Evolutionary conservation across 257 asterid genomes (phyloP).

Genomic region (Anisodus acutangulus): DNA sequence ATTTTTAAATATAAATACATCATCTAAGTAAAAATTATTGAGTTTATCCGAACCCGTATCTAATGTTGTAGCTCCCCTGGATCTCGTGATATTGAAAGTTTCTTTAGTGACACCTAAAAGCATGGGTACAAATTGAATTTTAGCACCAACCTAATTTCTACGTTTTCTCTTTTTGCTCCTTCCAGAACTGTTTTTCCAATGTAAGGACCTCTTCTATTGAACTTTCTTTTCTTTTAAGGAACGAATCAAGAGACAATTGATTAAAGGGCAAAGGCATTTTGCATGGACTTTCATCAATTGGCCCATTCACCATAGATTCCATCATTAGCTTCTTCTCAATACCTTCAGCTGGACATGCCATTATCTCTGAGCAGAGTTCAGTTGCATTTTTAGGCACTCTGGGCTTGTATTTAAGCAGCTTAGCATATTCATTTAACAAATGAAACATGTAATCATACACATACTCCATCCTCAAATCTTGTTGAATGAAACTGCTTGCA

Average conservation of each 20-base stretch:
- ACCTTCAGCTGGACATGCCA: slow-evolving; percentile 57
- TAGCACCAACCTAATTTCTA: slow-evolving; percentile 22
- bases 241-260: slow-evolving; percentile 31
- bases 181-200: slow-evolving; percentile 42
- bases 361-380: slow-evolving; percentile 53
- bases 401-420: slow-evolving; percentile 52
- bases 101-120: neutral
- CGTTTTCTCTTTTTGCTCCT: slow-evolving; percentile 26
- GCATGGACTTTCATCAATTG: slow-evolving; percentile 43
- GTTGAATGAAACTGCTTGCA: slow-evolving; percentile 50
- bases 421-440: slow-evolving; percentile 52
- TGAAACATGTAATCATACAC: slow-evolving; percentile 67
- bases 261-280: slow-evolving; percentile 41
- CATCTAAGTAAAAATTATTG: neutral
- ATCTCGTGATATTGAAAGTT: neutral
- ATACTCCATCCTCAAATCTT: slow-evolving; percentile 56
- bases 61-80: neutral
- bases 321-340: slow-evolving; percentile 39
- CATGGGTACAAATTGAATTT: neutral
- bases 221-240: slow-evolving; percentile 33
- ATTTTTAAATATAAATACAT: no score
- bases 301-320: slow-evolving; percentile 44
- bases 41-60: neutral
- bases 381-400: slow-evolving; percentile 45
- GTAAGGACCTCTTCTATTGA: slow-evolving; percentile 38